Evolutionary conservation across 345 rosid genomes (phyloP), one percentile per base, ranked within the genome.

Genomic region (Syzygium jambos): DNA sequence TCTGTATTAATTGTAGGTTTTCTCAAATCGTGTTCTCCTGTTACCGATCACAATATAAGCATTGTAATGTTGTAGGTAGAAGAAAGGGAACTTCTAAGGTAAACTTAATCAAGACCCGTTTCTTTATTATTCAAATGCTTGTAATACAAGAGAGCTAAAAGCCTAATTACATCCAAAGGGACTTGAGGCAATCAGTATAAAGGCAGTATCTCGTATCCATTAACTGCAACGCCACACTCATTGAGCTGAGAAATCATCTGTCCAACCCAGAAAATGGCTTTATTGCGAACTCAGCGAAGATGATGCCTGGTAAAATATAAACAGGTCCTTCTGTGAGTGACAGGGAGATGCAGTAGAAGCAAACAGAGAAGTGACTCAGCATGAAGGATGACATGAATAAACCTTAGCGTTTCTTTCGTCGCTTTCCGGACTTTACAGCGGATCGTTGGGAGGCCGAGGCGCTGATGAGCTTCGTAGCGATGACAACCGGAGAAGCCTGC

Each of bases 401-500:
- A 92, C 98, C 98, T 94, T 61, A 96, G 91, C 21, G 98, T 96
- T 93, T 95, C 98, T 90, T 95, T 96, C 1, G 99, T 97, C 89
- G 98, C 97, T 25, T 95, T 95, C 8, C 98, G 94, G 89, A 96
- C 92, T 95, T 96, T 97, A 93, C 97, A 97, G 11, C 95, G 95
- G 88, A 96, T 95, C 30, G 96, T 95, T 12, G 97, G 96, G n/a
- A 95, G 96, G 0, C 98, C 96, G n/a, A 96, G 93, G 88, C 91
- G 94, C 91, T 93, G 98, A 89, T 97, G 98, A 85, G 99, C 98
- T 91, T 96, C 99, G 10, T 91, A 97, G 13, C 98, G 94, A 86
- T 95, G 99, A 87, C 99, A 97, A 29, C 98, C 98, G 2, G 99
- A 96, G 91, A 97, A 97, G 84, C 99, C 98, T 97, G 63, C 52